Evolutionary conservation across 495 filamentous ascomycete species (phyloP), one percentile per base, ranked within the genome.

Genomic region (Neurospora sp.): DNA sequence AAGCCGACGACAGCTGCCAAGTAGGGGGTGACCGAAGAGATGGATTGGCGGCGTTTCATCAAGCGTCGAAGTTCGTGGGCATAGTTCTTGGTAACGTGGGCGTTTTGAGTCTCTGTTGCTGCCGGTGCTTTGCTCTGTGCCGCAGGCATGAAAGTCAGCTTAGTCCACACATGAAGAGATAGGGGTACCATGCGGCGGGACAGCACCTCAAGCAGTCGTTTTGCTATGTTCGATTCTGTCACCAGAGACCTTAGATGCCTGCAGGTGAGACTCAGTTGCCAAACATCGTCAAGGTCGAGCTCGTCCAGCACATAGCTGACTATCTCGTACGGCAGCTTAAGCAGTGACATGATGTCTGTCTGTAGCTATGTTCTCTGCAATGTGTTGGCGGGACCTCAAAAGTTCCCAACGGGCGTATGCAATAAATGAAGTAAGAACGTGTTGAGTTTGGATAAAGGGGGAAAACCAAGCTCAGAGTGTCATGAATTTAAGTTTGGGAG

Each of bases 1-100:
- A 89, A 83, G 14, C 86, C 90, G 14, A 93, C 76, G 3, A 89
- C 82, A 0, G 85, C 85, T 9, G 87, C 86, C 1, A 88, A 85
- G 74, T 88, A 93, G 0, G 92, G 92, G 6, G 83, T 78, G 37
- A 90, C 89, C 2, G 83, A 88, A 5, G 89, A 85, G 40, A 92
- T 81, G 41, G 92, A 89, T 47, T 88, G 82, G 68, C 87, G 84
- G 47, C 91, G 83, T 73, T 90, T 89, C 71, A 87, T 86, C 16
- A 90, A 80, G 31, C 87, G 83, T 37, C 88, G 83, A 39, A 93
- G 78, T 27, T 90, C 90, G 47, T 81, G 77, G 20, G 87, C 84
- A 77, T 87, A 90, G 9, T 81, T 80, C 9, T 85, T 81, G 70
- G 79, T 85, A 71, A 78, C 71, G 18, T 76, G 78, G 31, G 90